phyloP scores from a whole-genome alignment of 2,329 filamentous ascomycete genomes.

The Diplodia scrobiculata region DNA sequence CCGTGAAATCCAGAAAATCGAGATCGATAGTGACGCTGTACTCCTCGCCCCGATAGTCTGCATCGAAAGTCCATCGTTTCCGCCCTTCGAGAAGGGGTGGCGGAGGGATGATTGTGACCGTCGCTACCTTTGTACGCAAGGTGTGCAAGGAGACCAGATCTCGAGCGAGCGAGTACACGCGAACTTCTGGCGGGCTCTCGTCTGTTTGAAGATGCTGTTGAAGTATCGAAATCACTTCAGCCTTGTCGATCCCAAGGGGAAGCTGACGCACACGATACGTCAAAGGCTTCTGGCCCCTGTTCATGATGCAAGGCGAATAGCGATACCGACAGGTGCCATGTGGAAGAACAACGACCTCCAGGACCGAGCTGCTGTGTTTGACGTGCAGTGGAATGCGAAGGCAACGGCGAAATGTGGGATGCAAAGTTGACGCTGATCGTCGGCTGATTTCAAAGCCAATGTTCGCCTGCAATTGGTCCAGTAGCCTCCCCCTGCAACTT shows the following conservation, averaged over 20 bases:
- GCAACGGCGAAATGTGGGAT: no score
- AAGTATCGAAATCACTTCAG: neutral
- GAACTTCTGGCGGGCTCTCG: neutral
- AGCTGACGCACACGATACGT: neutral
- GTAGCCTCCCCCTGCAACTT: no score
- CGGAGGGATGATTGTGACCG: neutral
- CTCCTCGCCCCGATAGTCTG: neutral
- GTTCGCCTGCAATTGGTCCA: no score
- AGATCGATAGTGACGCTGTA: neutral
- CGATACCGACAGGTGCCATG: no score
- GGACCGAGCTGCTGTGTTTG: no score
- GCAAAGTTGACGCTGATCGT: no score
- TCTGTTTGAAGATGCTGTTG: neutral
- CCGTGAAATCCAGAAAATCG: constrained; percentile 1
- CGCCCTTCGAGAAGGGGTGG: neutral
- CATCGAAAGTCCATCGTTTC: neutral
- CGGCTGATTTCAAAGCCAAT: no score
- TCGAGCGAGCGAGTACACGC: neutral
- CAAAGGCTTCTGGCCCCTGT: neutral
- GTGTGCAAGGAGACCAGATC: neutral
- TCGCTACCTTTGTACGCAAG: neutral
- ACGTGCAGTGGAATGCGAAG: no score
- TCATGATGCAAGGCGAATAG: neutral
- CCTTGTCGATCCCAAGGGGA: neutral
- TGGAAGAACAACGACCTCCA: no score